These are phyloP conservation scores for Colletotrichum tropicicola DNA, from an alignment of 2,329 filamentous ascomycete species.

Conservation along the genomic window DNA sequence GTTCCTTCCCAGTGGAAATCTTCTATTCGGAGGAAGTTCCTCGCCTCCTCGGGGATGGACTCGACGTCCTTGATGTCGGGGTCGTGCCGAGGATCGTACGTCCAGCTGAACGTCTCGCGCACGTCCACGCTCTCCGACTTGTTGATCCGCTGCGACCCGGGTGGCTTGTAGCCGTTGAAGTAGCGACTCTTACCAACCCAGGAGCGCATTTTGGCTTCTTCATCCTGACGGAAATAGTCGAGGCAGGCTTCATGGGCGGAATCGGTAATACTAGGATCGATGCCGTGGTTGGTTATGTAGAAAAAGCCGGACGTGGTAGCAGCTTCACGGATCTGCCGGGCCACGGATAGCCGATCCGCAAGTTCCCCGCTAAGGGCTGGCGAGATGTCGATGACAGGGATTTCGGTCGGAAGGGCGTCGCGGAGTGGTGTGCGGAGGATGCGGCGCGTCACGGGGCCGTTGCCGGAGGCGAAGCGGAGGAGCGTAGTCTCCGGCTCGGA, in stretches of 20 bases:
- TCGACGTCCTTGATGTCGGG: slow-evolving; percentile 51
- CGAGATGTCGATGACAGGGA: slow-evolving; percentile 63
- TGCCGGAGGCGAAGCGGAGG: slow-evolving; percentile 46
- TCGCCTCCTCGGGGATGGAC: slow-evolving; percentile 52
- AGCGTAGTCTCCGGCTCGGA: slow-evolving; percentile 33
- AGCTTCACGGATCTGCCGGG: slow-evolving; percentile 51
- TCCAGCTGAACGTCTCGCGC: slow-evolving; percentile 60
- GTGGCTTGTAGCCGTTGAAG: slow-evolving; percentile 57
- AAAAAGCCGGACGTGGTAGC: slow-evolving; percentile 64
- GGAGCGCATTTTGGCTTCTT: slow-evolving; percentile 50
- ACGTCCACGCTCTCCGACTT: slow-evolving; percentile 58
- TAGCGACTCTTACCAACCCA: slow-evolving; percentile 46
- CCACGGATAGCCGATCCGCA: slow-evolving; percentile 47
- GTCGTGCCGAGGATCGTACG: slow-evolving; percentile 62
- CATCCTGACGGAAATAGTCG: slow-evolving; percentile 58
- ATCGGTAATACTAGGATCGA: slow-evolving; percentile 41
- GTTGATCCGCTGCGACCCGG: slow-evolving; percentile 55
- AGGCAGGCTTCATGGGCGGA: slow-evolving; percentile 44
- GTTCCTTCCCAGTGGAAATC: slow-evolving; percentile 63
- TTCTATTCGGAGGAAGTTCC: slow-evolving; percentile 52
- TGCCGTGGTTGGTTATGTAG: slow-evolving; percentile 61
- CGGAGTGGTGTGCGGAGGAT: slow-evolving; percentile 46
- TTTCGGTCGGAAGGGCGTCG: slow-evolving; percentile 50
- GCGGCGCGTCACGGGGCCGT: slow-evolving; percentile 46
- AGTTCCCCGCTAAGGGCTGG: slow-evolving; percentile 47